A percentile compares a stretch with the other conserved stretches of the same genome.
Evolutionary conservation across 345 rosid genomes (phyloP).

Genomic region (Lumnitzera littorea): DNA sequence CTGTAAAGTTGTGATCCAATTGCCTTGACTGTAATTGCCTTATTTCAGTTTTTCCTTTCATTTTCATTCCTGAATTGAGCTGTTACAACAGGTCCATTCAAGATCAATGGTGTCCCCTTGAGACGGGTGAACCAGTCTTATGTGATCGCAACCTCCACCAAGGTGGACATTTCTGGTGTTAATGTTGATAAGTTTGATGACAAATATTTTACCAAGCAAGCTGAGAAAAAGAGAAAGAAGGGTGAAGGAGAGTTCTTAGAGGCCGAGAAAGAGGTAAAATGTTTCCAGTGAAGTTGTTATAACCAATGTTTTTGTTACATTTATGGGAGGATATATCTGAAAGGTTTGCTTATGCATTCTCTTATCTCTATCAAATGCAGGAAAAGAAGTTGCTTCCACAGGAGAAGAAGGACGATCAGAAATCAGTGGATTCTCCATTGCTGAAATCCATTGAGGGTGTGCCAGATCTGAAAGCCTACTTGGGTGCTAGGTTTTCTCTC

Average conservation of each 20-base stretch:
- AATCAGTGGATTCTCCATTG: conserved; percentile 50
- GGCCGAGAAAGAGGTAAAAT: conserved; percentile 54
- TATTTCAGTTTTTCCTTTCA: too few relatives aligned
- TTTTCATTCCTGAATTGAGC: too few relatives aligned
- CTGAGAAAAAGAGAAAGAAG: conserved; percentile 64
- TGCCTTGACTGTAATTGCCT: too few relatives aligned
- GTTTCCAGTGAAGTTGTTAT: conserved; percentile 2
- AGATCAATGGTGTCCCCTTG: conserved; percentile 66
- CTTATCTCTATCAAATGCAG: conserved; percentile 18
- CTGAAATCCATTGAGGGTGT: conserved; percentile 61
- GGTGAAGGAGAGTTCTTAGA: conserved; percentile 78
- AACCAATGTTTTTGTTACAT: not conserved
- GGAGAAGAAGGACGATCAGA: conserved; percentile 83
- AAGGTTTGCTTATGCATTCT: too few relatives aligned
- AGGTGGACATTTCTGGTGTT: conserved; percentile 61
- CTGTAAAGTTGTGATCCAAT: too few relatives aligned
- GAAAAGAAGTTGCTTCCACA: conserved; percentile 67
- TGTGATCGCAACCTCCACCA: conserved; percentile 60
- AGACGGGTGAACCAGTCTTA: conserved; percentile 64
- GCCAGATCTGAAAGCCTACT: conserved; percentile 64
- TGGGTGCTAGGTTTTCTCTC: conserved; percentile 79
- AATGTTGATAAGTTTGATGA: conserved; percentile 61
- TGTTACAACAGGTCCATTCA: conserved; percentile 44
- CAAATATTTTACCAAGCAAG: conserved; percentile 63
- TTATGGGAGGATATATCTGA: too few relatives aligned